These are phyloP conservation scores for Amanita brunnescens DNA, from an alignment of 768 basidiomycete species.

Conservation along the genomic window DNA sequence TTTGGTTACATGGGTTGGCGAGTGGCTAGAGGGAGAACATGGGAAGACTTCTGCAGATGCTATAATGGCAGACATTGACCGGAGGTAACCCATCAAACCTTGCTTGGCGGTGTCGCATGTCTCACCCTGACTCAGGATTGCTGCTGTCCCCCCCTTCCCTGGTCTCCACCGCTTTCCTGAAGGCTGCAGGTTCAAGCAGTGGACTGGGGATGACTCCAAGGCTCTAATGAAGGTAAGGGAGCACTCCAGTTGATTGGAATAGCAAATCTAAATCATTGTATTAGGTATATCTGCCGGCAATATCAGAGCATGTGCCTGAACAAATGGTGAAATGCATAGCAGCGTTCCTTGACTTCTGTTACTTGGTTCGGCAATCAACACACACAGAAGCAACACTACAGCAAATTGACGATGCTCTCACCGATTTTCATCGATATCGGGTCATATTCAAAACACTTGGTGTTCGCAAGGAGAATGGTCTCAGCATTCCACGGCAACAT, in stretches of 20 bases:
- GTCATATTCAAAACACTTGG: neutral
- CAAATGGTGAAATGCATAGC: neutral
- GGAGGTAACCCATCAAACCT: slow-evolving; percentile 1
- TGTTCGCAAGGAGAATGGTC: slow-evolving; percentile 5
- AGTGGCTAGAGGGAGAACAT: slow-evolving; percentile 4
- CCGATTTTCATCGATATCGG: slow-evolving; percentile 18
- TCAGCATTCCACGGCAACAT: slow-evolving; percentile 18
- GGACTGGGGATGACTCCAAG: slow-evolving; percentile 22
- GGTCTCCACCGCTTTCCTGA: slow-evolving; percentile 18
- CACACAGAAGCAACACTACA: slow-evolving; percentile 14
- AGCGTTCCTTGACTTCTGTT: slow-evolving; percentile 25
- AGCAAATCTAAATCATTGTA: neutral
- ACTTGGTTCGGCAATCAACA: slow-evolving; percentile 16
- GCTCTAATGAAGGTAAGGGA: slow-evolving; percentile 24
- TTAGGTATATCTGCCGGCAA: slow-evolving; percentile 17
- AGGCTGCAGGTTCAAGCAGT: slow-evolving; percentile 21
- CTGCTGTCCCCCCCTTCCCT: slow-evolving; percentile 15
- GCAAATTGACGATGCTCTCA: slow-evolving; percentile 10
- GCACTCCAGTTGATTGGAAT: neutral
- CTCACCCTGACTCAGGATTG: slow-evolving; percentile 8
- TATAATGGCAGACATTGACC: slow-evolving; percentile 6
- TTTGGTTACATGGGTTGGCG: slow-evolving; percentile 8
- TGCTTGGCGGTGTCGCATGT: neutral
- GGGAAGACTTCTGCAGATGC: neutral
- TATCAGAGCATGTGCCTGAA: slow-evolving; percentile 10